Evolutionary conservation across 768 basidiomycete species (phyloP).

Genomic region (Lactarius sanguifluus): DNA sequence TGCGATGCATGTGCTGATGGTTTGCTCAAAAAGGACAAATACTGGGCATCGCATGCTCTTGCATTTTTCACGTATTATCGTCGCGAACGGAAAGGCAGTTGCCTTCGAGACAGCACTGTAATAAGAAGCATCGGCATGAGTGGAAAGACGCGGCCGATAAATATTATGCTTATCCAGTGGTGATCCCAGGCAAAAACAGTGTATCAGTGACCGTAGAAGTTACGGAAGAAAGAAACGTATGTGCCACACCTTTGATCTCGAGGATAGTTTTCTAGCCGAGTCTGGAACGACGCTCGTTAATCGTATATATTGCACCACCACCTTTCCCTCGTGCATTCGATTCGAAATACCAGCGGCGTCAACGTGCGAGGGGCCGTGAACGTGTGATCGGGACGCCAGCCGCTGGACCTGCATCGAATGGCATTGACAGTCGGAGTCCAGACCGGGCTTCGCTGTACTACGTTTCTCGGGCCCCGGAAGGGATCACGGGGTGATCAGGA

Average conservation of each 20-base stretch:
- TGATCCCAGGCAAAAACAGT: constrained; percentile 3
- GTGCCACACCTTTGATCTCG: background rate
- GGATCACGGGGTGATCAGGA: background rate
- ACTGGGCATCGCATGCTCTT: background rate
- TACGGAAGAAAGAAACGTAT: background rate
- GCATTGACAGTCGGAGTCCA: background rate
- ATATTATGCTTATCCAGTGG: background rate
- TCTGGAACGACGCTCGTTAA: background rate
- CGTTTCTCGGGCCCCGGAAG: background rate
- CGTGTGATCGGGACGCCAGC: background rate
- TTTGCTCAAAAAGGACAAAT: constrained; percentile 5
- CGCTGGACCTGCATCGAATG: background rate
- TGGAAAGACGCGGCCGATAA: background rate
- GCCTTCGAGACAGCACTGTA: constrained; percentile 3
- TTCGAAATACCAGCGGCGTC: constrained; percentile 1
- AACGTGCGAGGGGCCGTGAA: background rate
- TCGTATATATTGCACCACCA: background rate
- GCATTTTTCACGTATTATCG: background rate
- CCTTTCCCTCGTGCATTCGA: background rate
- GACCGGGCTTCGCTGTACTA: background rate
- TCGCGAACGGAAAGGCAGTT: background rate
- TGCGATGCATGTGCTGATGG: background rate
- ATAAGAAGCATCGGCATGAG: constrained; percentile 7
- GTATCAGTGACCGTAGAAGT: background rate
- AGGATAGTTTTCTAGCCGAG: background rate